Base-by-base conservation (phyloP, 345 rosid genomes). In the Theobroma cacao region DNA sequence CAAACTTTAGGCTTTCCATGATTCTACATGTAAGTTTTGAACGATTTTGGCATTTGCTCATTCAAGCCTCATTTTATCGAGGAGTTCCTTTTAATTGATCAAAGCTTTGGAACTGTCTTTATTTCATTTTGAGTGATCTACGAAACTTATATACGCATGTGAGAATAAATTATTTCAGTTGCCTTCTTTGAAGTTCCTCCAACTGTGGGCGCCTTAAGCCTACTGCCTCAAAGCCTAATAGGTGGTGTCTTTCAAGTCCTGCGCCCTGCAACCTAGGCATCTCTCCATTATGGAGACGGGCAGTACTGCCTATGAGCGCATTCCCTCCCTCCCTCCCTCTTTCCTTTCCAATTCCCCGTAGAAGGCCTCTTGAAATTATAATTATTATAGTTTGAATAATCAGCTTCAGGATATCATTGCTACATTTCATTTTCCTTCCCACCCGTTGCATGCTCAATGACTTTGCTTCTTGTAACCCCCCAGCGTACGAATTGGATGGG, bases 21-120 rank as follows among this genome's bases (percentile, higher is more conserved):
- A 24, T 67, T 77, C 62, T 3, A 36, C 28, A 13, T 67, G 58
- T 0, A 76, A 61, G 65, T 41, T 65, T 77, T 65, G 72, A 34
- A 30, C 74, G 36, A 24, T 77, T 77, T 66, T 77, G 38, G 30
- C 45, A 28, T 11, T 24, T 31, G 52, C 47, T 24, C 15, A 50
- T 53, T 34, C 6, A 38, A 18, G 13, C 70, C 61, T 72, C 22
- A 24, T 48, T 70, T 28, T 28, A 45, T 69, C 12, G 74, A 69
- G 56, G 70, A 8, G 26, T 69, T 69, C 24, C 15, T 48, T 70
- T 68, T 13, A 15, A 43, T 45, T 43, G 71, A 7, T 66, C 45
- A 10, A 38, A 40, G 50, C 50, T 22, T 66, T 38, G 11, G 4
- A 66, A 26, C 34, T 26, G n/a, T 26, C 14, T 22, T 41, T 5